Base-by-base conservation (phyloP, 176 grass and related monocot genomes). In the Eleusine indica region DNA sequence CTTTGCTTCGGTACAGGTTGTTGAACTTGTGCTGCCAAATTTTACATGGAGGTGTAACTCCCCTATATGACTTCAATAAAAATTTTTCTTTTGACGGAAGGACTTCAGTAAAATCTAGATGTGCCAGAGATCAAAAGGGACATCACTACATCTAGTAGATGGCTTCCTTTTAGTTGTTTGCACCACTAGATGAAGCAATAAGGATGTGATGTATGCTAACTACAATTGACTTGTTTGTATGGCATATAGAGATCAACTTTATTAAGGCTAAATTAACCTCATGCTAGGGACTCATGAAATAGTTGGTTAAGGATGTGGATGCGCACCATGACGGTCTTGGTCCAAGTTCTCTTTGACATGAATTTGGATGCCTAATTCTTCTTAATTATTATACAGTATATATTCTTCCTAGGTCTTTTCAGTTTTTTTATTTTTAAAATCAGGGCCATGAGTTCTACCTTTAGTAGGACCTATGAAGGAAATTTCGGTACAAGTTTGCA, bases 1-100 rank as follows among this genome's bases (percentile, higher is more conserved):
- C 52, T 78, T 51, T 47, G 46, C 64, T 77, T 81, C 88, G 71
- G 68, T 78, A 73, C 15, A 37, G 47, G 81, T 88, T 77, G 74
- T 83, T 85, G 47, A 74, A 30, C 21, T 84, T 84, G 44, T 41
- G 41, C 64, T 63, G 6, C 54, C 65, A 21, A 18, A 9, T 51
- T 83, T 81, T 47, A n/a, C 43, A 44, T 82, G 53, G 5, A 17
- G 21, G 32, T 77, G 28, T 53, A 43, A 58, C 49, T 37, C 66
- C 74, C n/a, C n/a, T 52, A 32, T 42, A 40, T 66, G 56, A 83
- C 16, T 44, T 46, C 8, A n/a, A 35, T 35, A 35, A 35, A 35
- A 32, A 32, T 2, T 2, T 35, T 2, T 35, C 32, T 35, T 35
- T 35, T 35, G 32, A 35, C 2, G 32, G 32, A 35, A 35, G 2